Evolutionary conservation across 106 monocot genomes (phyloP).

Genomic region (Triglochin maritima): DNA sequence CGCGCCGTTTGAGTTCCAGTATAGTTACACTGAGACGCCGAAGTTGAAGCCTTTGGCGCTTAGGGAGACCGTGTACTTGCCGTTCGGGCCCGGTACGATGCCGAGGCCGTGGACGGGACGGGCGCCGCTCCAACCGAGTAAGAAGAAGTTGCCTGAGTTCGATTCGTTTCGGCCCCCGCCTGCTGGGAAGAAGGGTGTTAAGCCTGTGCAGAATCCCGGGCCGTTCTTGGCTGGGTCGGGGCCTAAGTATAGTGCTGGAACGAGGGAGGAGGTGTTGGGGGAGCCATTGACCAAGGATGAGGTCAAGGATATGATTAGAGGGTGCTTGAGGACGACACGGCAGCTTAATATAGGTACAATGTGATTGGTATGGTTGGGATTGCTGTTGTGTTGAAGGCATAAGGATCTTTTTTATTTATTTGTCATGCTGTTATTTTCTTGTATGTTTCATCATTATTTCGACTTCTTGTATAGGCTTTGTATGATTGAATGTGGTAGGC

Average conservation of each 20-base stretch:
- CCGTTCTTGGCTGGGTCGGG: slow-evolving; percentile 63
- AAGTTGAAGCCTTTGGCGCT: slow-evolving; percentile 79
- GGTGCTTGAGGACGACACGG: slow-evolving; percentile 52
- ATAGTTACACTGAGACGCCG: slow-evolving; percentile 96
- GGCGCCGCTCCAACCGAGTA: slow-evolving; percentile 62
- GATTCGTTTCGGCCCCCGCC: slow-evolving; percentile 81
- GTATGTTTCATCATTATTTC: too few species aligned
- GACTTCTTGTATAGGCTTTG: too few species aligned
- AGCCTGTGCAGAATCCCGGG: slow-evolving; percentile 82
- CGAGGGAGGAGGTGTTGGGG: slow-evolving; percentile 81
- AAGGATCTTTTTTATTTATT: too few species aligned
- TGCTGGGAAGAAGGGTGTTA: slow-evolving; percentile 89
- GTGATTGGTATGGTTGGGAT: neutral
- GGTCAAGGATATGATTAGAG: slow-evolving; percentile 54
- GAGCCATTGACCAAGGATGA: slow-evolving; percentile 68
- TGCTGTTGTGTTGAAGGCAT: too few species aligned
- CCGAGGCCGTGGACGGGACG: slow-evolving; percentile 85
- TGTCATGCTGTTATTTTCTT: too few species aligned
- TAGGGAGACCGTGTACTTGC: slow-evolving; percentile 68
- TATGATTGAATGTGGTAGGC: too few species aligned
- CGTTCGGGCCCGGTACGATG: slow-evolving; percentile 78
- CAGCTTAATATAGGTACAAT: slow-evolving; percentile 78
- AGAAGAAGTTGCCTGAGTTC: slow-evolving; percentile 84
- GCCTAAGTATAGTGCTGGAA: slow-evolving; percentile 36
- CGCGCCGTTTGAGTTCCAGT: slow-evolving; percentile 93